phyloP scores from a whole-genome alignment of 2,329 filamentous ascomycete genomes.

The Pyrenochaeta sp. region DNA sequence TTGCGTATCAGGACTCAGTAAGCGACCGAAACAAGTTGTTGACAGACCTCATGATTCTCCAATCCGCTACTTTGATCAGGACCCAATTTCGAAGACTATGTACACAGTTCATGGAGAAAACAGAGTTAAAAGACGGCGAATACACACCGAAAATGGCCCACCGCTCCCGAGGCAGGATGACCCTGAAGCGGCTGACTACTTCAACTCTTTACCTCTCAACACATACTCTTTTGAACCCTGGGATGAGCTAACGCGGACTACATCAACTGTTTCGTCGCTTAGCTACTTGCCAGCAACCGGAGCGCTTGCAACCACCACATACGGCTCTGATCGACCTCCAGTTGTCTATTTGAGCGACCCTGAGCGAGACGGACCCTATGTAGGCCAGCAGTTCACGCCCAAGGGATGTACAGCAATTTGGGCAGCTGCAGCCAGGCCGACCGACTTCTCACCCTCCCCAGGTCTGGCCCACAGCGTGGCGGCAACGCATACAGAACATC shows the following conservation, averaged over 20 bases:
- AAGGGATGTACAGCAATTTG: constrained; percentile 37
- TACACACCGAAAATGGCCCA: constrained; percentile 6
- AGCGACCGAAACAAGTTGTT: constrained; percentile 15
- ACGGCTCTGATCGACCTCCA: constrained; percentile 39
- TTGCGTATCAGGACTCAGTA: constrained; percentile 26
- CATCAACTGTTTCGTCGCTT: constrained; percentile 42
- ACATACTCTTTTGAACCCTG: constrained; percentile 30
- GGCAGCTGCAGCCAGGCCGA: constrained; percentile 34
- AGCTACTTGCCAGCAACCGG: constrained; percentile 38
- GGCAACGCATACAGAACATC: constrained; percentile 32
- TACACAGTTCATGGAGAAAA: constrained; percentile 37
- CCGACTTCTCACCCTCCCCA: constrained; percentile 17
- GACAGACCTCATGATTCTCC: constrained; percentile 6
- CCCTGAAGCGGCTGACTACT: constrained; percentile 4
- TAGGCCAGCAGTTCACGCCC: constrained; percentile 41
- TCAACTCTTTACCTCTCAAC: constrained; percentile 5
- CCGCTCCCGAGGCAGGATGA: constrained; percentile 7
- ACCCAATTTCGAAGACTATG: constrained; percentile 32
- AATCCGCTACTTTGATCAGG: constrained; percentile 39
- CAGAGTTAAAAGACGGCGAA: constrained; percentile 24
- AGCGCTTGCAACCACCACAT: constrained; percentile 40
- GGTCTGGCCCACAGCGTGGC: constrained; percentile 22
- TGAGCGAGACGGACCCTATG: constrained; percentile 32
- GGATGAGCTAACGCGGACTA: constrained; percentile 33
- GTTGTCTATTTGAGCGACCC: constrained; percentile 38